phyloP scores from a whole-genome alignment of 495 filamentous ascomycete species.

The Penicillium argentinense region DNA sequence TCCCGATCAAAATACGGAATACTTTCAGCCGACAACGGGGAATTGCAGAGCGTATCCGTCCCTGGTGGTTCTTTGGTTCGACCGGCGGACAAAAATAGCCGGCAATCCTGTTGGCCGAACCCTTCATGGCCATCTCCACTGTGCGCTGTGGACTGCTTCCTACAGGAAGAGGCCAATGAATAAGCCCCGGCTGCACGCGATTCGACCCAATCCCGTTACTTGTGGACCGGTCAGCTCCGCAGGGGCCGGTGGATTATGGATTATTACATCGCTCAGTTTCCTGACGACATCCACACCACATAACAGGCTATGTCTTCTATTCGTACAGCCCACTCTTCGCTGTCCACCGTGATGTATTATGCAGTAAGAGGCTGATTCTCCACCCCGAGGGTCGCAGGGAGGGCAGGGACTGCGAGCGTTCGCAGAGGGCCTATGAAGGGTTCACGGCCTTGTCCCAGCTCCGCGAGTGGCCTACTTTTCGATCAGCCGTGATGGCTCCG shows the following conservation, averaged over 20 bases:
- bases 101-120: constrained; percentile 11
- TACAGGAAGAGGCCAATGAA: constrained; percentile 4
- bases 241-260: neutral
- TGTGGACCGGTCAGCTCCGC: neutral
- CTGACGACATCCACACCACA: neutral
- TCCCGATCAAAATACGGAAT: no score
- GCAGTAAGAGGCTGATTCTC: neutral
- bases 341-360: neutral
- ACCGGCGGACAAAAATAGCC: constrained; percentile 16
- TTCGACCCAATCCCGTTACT: constrained; percentile 19
- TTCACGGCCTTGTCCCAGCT: neutral
- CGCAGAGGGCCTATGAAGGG: neutral
- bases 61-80: constrained; percentile 6
- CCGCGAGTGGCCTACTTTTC: no score
- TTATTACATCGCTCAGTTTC: neutral
- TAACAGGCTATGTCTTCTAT: neutral
- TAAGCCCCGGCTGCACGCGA: constrained; percentile 4
- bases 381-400: constrained; percentile 1
- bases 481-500: no score
- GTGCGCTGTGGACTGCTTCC: neutral
- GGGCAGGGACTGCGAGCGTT: neutral
- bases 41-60: constrained; percentile 1
- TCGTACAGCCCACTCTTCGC: neutral
- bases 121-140: constrained; percentile 4
- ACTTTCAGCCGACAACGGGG: no score